Evolutionary conservation across 768 basidiomycete species (phyloP).

Genomic region (Lactarius hatsudake): DNA sequence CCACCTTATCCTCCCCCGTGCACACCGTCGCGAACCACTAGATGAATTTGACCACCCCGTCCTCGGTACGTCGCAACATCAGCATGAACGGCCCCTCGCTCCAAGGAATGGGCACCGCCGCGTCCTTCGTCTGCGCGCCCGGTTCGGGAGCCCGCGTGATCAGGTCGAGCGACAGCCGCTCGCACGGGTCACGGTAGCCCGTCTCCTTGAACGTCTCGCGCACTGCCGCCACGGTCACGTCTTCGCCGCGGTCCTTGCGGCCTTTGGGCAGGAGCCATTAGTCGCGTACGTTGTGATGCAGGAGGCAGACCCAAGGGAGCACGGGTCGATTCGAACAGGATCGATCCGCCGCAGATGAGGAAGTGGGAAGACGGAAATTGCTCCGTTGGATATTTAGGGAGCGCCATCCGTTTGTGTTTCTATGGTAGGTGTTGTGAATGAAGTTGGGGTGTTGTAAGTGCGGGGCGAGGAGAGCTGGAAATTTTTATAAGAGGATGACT

Average conservation of each 20-base stretch:
- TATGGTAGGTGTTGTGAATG: neutral
- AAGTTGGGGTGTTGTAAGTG: neutral
- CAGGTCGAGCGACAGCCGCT: conserved; percentile 48
- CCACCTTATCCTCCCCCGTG: too few species aligned
- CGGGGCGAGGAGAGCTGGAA: neutral
- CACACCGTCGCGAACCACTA: conserved; percentile 50
- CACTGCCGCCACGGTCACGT: conserved; percentile 48
- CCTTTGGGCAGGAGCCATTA: conserved; percentile 55
- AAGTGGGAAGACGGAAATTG: conserved; percentile 26
- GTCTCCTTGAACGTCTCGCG: conserved; percentile 71
- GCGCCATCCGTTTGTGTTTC: neutral
- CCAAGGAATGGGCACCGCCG: conserved; percentile 29
- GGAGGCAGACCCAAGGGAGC: conserved; percentile 34
- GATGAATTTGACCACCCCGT: conserved; percentile 43
- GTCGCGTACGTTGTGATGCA: conserved; percentile 32
- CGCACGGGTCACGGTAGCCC: conserved; percentile 55
- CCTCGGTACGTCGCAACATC: conserved; percentile 33
- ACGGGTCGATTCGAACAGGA: conserved; percentile 30
- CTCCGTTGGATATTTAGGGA: conserved; percentile 10
- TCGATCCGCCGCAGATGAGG: conserved; percentile 30
- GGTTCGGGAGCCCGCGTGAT: conserved; percentile 50
- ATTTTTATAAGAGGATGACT: too few species aligned
- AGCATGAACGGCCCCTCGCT: conserved; percentile 39
- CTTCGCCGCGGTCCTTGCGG: conserved; percentile 53
- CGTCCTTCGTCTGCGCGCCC: conserved; percentile 38